Evolutionary conservation across 2,329 filamentous ascomycete species (phyloP).

Genomic region (Fusarium mundagurra): DNA sequence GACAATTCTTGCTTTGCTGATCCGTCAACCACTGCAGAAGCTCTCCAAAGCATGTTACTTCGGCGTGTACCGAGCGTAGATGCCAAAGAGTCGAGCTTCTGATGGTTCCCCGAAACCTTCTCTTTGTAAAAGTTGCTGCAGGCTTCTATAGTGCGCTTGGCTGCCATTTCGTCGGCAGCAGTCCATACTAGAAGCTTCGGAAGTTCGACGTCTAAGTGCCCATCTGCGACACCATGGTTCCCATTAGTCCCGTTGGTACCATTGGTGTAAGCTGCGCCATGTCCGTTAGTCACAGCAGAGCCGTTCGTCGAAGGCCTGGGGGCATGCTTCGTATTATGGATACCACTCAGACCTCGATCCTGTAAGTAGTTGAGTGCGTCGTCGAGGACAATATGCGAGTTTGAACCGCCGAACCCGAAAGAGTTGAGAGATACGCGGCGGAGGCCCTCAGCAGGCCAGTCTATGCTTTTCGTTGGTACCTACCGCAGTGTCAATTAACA

Average conservation of each 20-base stretch:
- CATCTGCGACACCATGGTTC: fast-evolving
- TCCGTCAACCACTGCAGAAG: neutral
- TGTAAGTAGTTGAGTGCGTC: constrained; percentile 19
- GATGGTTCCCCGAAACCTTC: neutral
- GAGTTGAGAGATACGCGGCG: constrained; percentile 50
- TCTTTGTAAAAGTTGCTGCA: neutral
- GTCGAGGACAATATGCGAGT: constrained; percentile 53
- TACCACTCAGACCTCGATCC: neutral
- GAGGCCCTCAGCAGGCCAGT: neutral
- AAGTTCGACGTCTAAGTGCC: neutral
- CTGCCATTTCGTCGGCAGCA: constrained; percentile 46
- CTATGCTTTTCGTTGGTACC: neutral
- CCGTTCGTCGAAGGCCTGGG: neutral
- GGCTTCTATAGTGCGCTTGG: constrained; percentile 15
- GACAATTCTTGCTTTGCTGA: fast-evolving
- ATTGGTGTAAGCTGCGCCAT: neutral
- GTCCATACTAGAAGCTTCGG: constrained; percentile 51
- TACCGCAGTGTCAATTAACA: neutral
- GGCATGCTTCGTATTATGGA: neutral
- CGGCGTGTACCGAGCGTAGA: constrained; percentile 45
- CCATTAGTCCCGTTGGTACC: constrained; percentile 10
- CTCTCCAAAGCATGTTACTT: constrained; percentile 36
- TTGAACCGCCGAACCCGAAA: constrained; percentile 59
- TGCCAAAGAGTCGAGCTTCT: constrained; percentile 31
- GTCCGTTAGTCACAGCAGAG: neutral